These are phyloP conservation scores for Pontederia crassipes DNA, from an alignment of 176 grass and related monocot species.

Conservation along the genomic window DNA sequence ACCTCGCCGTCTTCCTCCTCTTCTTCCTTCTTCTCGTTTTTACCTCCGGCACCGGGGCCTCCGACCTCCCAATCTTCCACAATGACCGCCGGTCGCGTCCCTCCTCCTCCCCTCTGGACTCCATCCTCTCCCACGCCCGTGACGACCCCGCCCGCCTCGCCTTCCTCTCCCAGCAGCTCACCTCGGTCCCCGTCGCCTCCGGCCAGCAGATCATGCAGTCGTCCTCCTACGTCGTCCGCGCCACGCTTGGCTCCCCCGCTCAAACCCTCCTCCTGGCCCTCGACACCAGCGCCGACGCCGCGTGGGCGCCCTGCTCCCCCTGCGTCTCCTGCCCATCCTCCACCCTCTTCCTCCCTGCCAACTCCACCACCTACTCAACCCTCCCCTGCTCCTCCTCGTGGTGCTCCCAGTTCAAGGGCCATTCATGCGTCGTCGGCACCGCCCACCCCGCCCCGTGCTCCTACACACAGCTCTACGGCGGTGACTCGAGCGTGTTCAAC, in stretches of 20 bases:
- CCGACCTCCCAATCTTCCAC: constrained; percentile 66
- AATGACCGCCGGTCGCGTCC: constrained; percentile 22
- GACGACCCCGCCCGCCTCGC: constrained; percentile 53
- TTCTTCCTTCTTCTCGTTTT: constrained; percentile 30
- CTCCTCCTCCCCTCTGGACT: constrained; percentile 58
- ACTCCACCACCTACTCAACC: constrained; percentile 59
- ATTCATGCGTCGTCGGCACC: constrained; percentile 33
- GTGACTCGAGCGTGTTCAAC: constrained; percentile 51
- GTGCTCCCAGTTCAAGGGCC: constrained; percentile 62
- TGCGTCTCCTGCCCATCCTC: constrained; percentile 54
- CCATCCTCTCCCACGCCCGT: constrained; percentile 51
- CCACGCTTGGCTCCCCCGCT: constrained; percentile 50
- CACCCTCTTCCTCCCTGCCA: constrained; percentile 51
- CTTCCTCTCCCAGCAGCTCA: constrained; percentile 54
- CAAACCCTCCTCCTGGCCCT: constrained; percentile 62
- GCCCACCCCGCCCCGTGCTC: constrained; percentile 43
- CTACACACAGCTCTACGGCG: constrained; percentile 47
- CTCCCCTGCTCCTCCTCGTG: constrained; percentile 61
- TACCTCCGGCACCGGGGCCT: constrained; percentile 9
- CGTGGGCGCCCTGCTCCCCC: constrained; percentile 79
- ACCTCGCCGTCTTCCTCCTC: neutral
- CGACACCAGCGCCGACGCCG: constrained; percentile 88
- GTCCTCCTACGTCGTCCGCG: constrained; percentile 73
- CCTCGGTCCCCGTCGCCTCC: constrained; percentile 67
- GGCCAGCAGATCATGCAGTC: constrained; percentile 59